Evolutionary conservation across 148 eudicot genomes (phyloP).

Genomic region (Chenopodium suecicum): DNA sequence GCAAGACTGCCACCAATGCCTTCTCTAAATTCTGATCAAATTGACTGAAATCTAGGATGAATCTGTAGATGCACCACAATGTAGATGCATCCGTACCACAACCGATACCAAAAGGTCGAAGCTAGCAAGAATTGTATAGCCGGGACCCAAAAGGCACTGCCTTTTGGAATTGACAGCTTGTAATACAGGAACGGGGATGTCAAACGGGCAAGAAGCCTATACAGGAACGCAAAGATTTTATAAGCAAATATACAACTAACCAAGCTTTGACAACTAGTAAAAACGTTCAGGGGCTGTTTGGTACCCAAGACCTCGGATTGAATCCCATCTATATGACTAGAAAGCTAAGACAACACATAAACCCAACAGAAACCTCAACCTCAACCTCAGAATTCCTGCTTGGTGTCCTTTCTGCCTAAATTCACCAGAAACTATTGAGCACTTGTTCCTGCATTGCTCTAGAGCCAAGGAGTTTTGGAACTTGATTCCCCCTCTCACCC

Average conservation of each 20-base stretch:
- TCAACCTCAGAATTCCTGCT: too few species aligned
- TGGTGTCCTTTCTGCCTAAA: too few species aligned
- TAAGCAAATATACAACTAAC: not conserved
- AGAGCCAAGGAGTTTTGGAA: too few species aligned
- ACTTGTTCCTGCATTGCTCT: too few species aligned
- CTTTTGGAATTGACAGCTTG: slow-evolving; percentile 67
- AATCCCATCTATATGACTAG: not conserved
- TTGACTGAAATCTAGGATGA: not conserved
- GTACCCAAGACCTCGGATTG: not conserved
- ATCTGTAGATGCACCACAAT: not conserved
- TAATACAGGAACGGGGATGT: slow-evolving; percentile 53
- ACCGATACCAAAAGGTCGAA: slow-evolving; percentile 61
- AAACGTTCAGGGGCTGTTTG: too few species aligned
- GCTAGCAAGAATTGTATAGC: slow-evolving; percentile 74
- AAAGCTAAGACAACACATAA: not conserved
- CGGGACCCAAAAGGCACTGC: slow-evolving; percentile 83
- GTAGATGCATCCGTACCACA: slow-evolving; percentile 48
- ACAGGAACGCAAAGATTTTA: not conserved
- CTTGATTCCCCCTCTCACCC: too few species aligned
- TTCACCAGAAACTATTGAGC: too few species aligned
- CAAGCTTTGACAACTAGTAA: not conserved
- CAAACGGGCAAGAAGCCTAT: slow-evolving; percentile 64
- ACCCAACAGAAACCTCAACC: not conserved
- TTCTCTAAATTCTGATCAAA: slow-evolving; percentile 48
- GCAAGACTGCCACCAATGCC: slow-evolving; percentile 91